Evolutionary conservation across 2,329 filamentous ascomycete species (phyloP), one percentile per base, ranked within the genome.

Genomic region (Diaporthe amygdali): DNA sequence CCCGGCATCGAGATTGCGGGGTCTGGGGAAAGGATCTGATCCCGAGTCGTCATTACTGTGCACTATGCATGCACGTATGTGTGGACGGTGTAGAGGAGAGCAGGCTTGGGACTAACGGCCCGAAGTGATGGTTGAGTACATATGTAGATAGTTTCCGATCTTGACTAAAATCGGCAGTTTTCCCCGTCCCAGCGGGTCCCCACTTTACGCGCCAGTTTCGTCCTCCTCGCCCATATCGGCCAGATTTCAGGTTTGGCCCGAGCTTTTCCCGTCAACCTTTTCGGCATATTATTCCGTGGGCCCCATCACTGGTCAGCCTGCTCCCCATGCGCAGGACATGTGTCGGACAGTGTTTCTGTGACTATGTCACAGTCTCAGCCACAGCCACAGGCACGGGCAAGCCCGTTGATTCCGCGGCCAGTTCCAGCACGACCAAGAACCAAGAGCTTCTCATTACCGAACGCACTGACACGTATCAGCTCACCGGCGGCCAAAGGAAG

Each of bases 281-380:
- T 46, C 39, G 39, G 55, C 55, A 61, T 61, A 61, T 61, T 61
- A 61, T 32, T 44, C 55, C 39, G 39, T 44, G 39, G 55, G 55
- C 2, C 54, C 47, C 25, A 51, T 30, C 30, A 10, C 54, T 39
- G 37, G 37, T 22, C 37, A 30, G 56, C 56, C 37, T 10, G 39
- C 27, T 63, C 25, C 39, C 56, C 56, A 63, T 63, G 56, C 41
- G 27, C 41, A 15, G n/a, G 34, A 54, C 30, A 25, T 30, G 27
- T 63, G 59, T 41, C 20, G 59, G 59, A 63, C 59, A 63, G 59
- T 34, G 59, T 30, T n/a, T 46, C n/a, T 63, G 59, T 7, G 22
- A 46, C 41, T 30, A 63, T 63, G 56, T 63, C 56, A 46, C 41
- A 20, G 56, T 27, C 56, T 22, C 27, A 34, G 41, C 41, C 59